Base-by-base conservation (phyloP, 2,329 filamentous ascomycete genomes). In the Pseudogymnoascus verrucosus region DNA sequence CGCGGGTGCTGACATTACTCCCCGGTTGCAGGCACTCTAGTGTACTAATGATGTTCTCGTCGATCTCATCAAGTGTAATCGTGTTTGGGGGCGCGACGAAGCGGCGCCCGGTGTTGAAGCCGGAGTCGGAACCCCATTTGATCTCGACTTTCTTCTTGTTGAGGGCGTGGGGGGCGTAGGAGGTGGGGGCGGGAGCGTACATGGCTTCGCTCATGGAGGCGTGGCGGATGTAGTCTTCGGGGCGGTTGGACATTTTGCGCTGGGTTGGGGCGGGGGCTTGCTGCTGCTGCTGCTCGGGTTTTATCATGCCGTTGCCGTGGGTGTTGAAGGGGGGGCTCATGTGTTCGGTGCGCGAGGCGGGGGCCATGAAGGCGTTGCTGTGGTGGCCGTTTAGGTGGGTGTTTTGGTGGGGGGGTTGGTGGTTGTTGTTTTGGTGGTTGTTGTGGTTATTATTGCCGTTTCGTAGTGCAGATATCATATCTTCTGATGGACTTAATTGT, bases 51-150 rank as follows among this genome's bases (percentile, higher is more conserved):
- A 86, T 78, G 36, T 80, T 78, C 65, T 81, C 79, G 39, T 83
- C 80, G 34, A 86, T 74, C 11, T 81, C 79, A 64, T 87, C 84
- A 34, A 79, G 78, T 2, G 84, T 84, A 39, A 87, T 85, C 68
- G 83, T 80, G 64, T 80, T 76, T 5, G 81, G 78, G 8, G 78
- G 78, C 0, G 86, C 82, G 5, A 83, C 76, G 69, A 87, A 91
- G n/a, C 79, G 81, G 68, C 84, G 82, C 5, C 79, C 72, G 21
- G 76, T 74, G 65, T 77, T 80, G 71, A 91, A 91, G 64, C 78
- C 84, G n/a, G 80, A 73, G 73, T 91, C 88, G 0, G 88, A 88
- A 8, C 88, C 88, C 83, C 85, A 90, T 66, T 84, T 82, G 51
- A 89, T 78, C 40, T 73, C 72, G 11, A 67, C 66, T 62, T 82